Conservation (phyloP, 1,284 basidiomycete species). For the Boletus smithii region DNA sequence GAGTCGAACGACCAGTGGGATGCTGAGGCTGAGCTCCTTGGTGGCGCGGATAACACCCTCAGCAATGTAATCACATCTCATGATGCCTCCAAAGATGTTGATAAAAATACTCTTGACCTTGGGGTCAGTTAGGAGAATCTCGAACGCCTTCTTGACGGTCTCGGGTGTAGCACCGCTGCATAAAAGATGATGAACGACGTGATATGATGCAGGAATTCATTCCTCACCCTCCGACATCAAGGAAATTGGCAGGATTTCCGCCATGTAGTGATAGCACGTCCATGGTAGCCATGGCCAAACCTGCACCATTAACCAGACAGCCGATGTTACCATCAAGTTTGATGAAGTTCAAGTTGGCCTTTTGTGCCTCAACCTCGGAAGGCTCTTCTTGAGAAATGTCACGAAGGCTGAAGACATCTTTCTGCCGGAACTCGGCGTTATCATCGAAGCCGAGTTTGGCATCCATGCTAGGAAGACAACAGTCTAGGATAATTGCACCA, state of each 20-base stretch:
- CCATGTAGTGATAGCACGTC: conserved; percentile 95
- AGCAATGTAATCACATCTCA: conserved; percentile 97
- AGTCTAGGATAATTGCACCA: conserved; percentile 4
- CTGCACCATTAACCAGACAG: conserved; percentile 98
- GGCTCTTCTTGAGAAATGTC: conserved; percentile 96
- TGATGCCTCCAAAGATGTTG: conserved; percentile 96
- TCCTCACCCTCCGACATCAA: conserved; percentile 89
- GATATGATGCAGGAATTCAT: neutral
- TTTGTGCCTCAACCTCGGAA: conserved; percentile 94
- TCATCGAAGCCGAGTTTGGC: conserved; percentile 99
- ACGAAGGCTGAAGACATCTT: conserved; percentile 86
- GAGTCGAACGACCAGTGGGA: conserved; percentile 91
- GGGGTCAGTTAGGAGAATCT: conserved; percentile 86
- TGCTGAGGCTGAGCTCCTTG: conserved; percentile 80
- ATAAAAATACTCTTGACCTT: conserved; percentile 99
- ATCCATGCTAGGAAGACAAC: conserved; percentile 76
- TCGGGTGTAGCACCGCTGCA: conserved; percentile 91
- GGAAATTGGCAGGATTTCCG: conserved; percentile 96
- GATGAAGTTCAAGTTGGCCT: conserved; percentile 97
- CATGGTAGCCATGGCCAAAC: conserved; percentile 99
- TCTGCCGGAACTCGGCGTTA: conserved; percentile 97
- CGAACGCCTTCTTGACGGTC: conserved; percentile 99
- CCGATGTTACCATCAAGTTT: conserved; percentile 98
- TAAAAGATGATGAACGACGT: conserved; percentile 9
- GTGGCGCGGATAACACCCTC: conserved; percentile 98